A percentile compares a stretch with the other conserved stretches of the same genome.
These are phyloP conservation scores for Mucor racemosus DNA, from an alignment of 371 early-diverging fungal species.

Conservation along the genomic window DNA sequence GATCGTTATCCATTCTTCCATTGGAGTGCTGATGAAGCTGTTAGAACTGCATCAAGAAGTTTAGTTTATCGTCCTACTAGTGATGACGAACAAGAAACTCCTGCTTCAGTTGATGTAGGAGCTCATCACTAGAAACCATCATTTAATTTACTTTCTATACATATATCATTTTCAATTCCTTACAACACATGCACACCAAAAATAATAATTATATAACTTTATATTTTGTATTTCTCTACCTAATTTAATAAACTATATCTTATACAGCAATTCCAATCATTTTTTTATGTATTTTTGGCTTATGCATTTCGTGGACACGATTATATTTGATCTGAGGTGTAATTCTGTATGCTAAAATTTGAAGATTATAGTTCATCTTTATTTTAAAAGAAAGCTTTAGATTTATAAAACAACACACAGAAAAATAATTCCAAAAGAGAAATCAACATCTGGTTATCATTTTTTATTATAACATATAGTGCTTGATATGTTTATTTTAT, in stretches of 20 bases:
- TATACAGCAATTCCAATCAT: slow-evolving; percentile 12
- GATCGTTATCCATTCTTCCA: slow-evolving; percentile 58
- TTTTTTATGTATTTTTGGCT: too few relatives aligned
- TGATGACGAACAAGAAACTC: background rate
- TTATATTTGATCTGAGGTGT: too few relatives aligned
- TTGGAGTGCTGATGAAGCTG: slow-evolving; percentile 54
- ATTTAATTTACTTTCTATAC: background rate
- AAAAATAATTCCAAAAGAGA: too few relatives aligned
- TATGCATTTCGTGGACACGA: too few relatives aligned
- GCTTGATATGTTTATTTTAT: too few relatives aligned
- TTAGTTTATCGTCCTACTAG: slow-evolving; percentile 1
- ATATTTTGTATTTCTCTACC: background rate
- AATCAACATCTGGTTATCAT: too few relatives aligned
- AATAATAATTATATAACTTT: background rate
- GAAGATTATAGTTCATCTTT: too few relatives aligned
- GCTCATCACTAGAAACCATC: background rate
- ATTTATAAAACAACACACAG: too few relatives aligned
- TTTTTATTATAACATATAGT: too few relatives aligned
- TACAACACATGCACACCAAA: background rate
- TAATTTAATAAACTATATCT: background rate
- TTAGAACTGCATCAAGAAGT: slow-evolving; percentile 32
- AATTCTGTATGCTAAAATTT: too few relatives aligned
- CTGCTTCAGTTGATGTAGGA: background rate
- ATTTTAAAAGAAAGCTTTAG: too few relatives aligned
- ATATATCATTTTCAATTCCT: background rate